These are phyloP conservation scores for Macadamia integrifolia DNA, from an alignment of 164 flowering plant genomes.

Conservation along the genomic window DNA sequence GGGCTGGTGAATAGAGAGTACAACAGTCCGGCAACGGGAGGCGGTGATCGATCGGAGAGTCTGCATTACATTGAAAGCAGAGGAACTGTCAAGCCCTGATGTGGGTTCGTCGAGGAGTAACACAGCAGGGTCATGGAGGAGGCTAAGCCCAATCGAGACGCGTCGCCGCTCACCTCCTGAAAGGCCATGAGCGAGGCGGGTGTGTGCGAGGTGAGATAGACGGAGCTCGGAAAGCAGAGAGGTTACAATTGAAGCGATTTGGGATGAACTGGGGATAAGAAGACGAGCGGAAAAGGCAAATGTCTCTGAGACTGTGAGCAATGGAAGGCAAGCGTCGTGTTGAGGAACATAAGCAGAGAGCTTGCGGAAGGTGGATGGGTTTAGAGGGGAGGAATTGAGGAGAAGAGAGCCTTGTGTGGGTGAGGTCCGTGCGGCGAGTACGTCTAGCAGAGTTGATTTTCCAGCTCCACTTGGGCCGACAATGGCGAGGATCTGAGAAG, in stretches of 20 bases:
- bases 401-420: constrained; percentile 45
- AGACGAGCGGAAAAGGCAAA: constrained; percentile 70
- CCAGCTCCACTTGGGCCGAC: no score
- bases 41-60: constrained; percentile 47
- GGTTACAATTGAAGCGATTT: constrained; percentile 25
- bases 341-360: constrained; percentile 89
- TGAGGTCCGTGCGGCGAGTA: constrained; percentile 62
- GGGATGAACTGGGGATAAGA: constrained; percentile 37
- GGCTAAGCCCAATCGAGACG: constrained; percentile 87
- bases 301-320: constrained; percentile 75
- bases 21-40: constrained; percentile 52
- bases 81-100: constrained; percentile 80
- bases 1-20: constrained; percentile 92
- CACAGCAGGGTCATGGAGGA: constrained; percentile 78
- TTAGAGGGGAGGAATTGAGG: no score
- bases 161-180: constrained; percentile 91
- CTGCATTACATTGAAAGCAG: constrained; percentile 75
- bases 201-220: constrained; percentile 49
- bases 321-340: constrained; percentile 70
- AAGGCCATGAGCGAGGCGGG: constrained; percentile 45
- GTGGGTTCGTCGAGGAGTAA: constrained; percentile 93
- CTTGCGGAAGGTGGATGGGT: constrained; percentile 42
- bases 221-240: constrained; percentile 63
- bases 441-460: constrained; percentile 90
- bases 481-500: constrained; percentile 10